Evolutionary conservation across 805 yeast species (phyloP).

Genomic region (Hanseniaspora hatyaiensis): DNA sequence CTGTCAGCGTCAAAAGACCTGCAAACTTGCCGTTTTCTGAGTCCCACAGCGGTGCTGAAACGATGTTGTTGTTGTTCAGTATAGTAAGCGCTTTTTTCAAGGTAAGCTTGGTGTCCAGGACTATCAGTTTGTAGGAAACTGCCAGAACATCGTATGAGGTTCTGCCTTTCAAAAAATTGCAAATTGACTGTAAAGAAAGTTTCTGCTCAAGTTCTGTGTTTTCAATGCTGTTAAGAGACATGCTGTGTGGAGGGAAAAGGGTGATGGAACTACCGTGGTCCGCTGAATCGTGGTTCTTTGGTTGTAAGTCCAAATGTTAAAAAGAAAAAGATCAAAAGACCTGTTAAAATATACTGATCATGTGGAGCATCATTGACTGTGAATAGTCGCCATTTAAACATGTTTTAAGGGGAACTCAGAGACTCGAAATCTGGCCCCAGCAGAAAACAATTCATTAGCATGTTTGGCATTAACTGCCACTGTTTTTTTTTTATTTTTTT

Average conservation of each 20-base stretch:
- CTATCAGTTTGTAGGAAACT: slow-evolving; percentile 83
- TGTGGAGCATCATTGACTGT: too few species aligned
- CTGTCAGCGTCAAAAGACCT: slow-evolving; percentile 82
- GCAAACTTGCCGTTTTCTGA: slow-evolving; percentile 81
- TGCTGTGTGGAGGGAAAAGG: not conserved
- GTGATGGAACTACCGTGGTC: too few species aligned
- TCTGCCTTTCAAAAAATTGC: slow-evolving; percentile 73
- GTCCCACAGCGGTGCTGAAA: slow-evolving; percentile 95
- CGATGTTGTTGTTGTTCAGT: slow-evolving; percentile 81
- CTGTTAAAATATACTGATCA: too few species aligned
- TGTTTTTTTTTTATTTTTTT: too few species aligned
- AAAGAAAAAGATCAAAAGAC: too few species aligned
- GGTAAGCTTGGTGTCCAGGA: slow-evolving; percentile 78
- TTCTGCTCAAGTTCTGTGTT: slow-evolving; percentile 47
- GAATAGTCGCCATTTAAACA: too few species aligned
- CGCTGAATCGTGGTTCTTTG: not conserved
- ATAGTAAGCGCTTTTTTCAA: slow-evolving; percentile 87
- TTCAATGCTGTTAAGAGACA: slow-evolving; percentile 18
- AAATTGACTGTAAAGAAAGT: slow-evolving; percentile 68
- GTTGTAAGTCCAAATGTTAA: too few species aligned
- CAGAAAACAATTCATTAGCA: too few species aligned
- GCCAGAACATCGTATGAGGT: slow-evolving; percentile 96
- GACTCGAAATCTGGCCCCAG: too few species aligned
- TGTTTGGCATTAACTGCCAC: too few species aligned
- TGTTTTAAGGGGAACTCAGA: too few species aligned